Base-by-base conservation (phyloP, 495 filamentous ascomycete species). In the Penicillium desertorum region DNA sequence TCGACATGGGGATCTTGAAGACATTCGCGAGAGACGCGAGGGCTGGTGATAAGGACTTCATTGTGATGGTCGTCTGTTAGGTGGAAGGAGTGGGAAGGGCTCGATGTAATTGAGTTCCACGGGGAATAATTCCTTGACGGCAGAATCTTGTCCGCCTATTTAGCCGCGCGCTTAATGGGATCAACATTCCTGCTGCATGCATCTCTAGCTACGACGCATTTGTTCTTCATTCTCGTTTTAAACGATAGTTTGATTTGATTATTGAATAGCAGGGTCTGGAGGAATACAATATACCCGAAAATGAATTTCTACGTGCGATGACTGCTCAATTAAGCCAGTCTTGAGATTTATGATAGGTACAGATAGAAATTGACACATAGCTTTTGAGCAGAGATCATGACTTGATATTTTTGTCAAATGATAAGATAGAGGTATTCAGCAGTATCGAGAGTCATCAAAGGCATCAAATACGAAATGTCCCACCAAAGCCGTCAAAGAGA, bases 1-100 rank as follows among this genome's bases (percentile, higher is more conserved):
- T 59, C 10, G 70, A 69, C 58, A 76, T 67, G 16, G 74, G 74
- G 36, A 79, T 76, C 49, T 62, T 63, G 64, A 80, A 76, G 47
- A 74, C 74, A 55, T 70, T 76, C 55, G 76, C 76, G 51, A 82
- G 71, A 1, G 71, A 77, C 54, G 71, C 67, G 59, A 80, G 73
- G 9, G 72, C 62, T 1, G 78, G 73, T 25, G 74, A 79, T 62
- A 76, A 68, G 16, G 73, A 63, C 48, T 67, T 69, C 73, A 76
- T 79, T 55, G 48, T 70, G 61, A 36, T 61, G 62, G 56, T 55
- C 51, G 36, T 62, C 43, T 57, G 52, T 59, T 51, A 50, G 59
- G 58, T 66, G 54, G 36, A 42, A 27, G 53, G 37, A 32, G 20
- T 52, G 54, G 58, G 52, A 63, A 43, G 51, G 45, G 8, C 46